These are phyloP conservation scores for Coniochaeta sp. DNA, from an alignment of 2,329 filamentous ascomycete species.

Conservation along the genomic window DNA sequence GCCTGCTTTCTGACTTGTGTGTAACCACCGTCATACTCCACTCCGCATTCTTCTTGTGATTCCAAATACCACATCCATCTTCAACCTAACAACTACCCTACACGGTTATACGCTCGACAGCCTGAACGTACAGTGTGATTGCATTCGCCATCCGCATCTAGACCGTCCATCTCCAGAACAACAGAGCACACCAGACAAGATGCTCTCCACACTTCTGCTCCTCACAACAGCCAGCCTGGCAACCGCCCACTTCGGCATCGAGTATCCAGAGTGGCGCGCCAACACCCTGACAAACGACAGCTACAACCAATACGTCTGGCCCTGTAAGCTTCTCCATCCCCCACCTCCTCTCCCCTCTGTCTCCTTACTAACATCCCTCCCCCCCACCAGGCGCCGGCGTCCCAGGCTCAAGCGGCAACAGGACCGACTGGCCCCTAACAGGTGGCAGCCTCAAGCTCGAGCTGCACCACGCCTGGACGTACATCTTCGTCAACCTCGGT, in stretches of 20 bases:
- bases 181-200: not conserved
- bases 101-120: too few species aligned
- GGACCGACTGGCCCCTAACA: constrained; percentile 46
- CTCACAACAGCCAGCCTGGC: constrained; percentile 29
- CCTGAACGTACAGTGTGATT: too few species aligned
- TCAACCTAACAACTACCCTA: too few species aligned
- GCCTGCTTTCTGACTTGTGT: too few species aligned
- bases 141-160: not conserved
- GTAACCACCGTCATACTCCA: too few species aligned
- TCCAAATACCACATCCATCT: too few species aligned
- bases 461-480: constrained; percentile 45
- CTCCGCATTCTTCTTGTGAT: too few species aligned
- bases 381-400: constrained; percentile 37
- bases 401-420: constrained; percentile 29
- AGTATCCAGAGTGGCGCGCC: constrained; percentile 41
- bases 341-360: not conserved
- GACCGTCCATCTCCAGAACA: not conserved
- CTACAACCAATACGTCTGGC: constrained; percentile 43
- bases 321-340: constrained; percentile 32
- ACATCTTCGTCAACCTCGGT: constrained; percentile 47
- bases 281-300: constrained; percentile 35
- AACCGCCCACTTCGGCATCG: constrained; percentile 40
- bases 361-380: not conserved
- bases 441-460: constrained; percentile 41
- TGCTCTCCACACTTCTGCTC: constrained; percentile 15